These are phyloP conservation scores for Metroxylon sagu DNA, from an alignment of 176 grass and related monocot genomes.

Conservation along the genomic window DNA sequence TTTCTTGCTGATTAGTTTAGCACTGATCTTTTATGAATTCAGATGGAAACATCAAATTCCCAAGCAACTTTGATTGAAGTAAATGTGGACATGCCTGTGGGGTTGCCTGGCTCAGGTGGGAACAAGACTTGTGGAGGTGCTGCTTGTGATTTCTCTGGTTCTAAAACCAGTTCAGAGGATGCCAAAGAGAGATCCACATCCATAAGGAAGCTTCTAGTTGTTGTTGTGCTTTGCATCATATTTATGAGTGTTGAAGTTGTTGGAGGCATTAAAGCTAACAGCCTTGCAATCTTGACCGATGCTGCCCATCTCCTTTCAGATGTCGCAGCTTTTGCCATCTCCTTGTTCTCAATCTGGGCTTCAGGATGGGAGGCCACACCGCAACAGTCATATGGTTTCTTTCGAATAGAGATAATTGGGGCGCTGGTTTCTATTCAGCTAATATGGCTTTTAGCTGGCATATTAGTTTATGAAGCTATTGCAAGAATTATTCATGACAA, in stretches of 20 bases:
- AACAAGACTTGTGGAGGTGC: conserved; percentile 63
- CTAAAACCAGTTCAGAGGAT: conserved; percentile 45
- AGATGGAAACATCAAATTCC: conserved; percentile 61
- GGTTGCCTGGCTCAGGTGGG: conserved; percentile 33
- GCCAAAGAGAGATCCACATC: conserved; percentile 57
- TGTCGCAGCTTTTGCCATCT: conserved; percentile 91
- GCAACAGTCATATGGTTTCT: conserved; percentile 86
- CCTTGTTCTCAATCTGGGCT: conserved; percentile 89
- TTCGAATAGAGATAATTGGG: conserved; percentile 82
- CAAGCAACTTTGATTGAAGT: conserved; percentile 40
- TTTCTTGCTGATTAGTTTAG: too few relatives aligned
- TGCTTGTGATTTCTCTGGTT: conserved; percentile 57
- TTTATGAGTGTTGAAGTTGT: conserved; percentile 93
- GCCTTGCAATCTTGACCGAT: conserved; percentile 90
- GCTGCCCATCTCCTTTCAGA: conserved; percentile 98
- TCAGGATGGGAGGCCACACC: conserved; percentile 97
- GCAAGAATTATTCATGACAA: conserved; percentile 62
- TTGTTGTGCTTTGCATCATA: conserved; percentile 70
- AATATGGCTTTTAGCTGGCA: conserved; percentile 93
- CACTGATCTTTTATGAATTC: conserved; percentile 1
- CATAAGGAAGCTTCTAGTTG: conserved; percentile 80
- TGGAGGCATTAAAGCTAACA: conserved; percentile 94
- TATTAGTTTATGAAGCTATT: conserved; percentile 93
- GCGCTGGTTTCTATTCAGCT: conserved; percentile 93
- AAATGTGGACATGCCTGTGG: conserved; percentile 34